Evolutionary conservation across 1,139 yeast genomes (phyloP).

Genomic region (Geotrichum restrictum): DNA sequence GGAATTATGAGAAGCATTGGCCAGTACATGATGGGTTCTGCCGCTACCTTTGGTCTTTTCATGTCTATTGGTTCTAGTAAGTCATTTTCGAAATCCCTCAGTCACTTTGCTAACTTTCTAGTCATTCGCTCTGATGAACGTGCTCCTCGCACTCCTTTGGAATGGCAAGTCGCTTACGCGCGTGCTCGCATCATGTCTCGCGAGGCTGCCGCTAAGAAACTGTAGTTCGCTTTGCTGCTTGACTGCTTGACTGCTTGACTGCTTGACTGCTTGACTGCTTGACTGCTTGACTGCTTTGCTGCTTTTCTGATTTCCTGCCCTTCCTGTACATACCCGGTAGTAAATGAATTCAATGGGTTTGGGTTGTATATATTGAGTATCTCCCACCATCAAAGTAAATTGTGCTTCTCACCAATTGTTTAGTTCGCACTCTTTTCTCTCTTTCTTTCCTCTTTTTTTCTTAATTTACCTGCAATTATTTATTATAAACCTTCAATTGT

Average conservation of each 20-base stretch:
- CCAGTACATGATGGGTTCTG: constrained; percentile 93
- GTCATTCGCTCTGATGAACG: constrained; percentile 74
- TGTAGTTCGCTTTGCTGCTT: constrained; percentile 4
- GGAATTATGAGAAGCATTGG: constrained; percentile 96
- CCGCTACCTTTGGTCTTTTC: constrained; percentile 92
- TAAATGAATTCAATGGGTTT: not conserved
- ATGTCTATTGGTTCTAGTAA: constrained; percentile 73
- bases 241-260: no score
- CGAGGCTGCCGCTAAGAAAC: constrained; percentile 17
- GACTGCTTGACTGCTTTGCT: no score
- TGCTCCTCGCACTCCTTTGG: constrained; percentile 31
- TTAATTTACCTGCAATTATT: no score
- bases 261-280: no score
- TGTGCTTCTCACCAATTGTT: no score
- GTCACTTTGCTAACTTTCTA: constrained; percentile 37
- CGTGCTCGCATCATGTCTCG: constrained; percentile 26
- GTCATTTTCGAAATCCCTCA: not conserved
- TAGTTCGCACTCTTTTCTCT: no score
- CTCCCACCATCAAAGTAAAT: no score
- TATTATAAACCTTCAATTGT: no score
- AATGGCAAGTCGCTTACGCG: constrained; percentile 34
- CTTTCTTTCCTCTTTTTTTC: no score
- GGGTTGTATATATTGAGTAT: not conserved
- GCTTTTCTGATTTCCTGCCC: not conserved
- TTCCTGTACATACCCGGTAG: constrained; percentile 5